Percentiles rank a stretch among this genome's conserved stretches.
phyloP scores from a whole-genome alignment of 352 stramenopile species.

The Globisporangium megalacanthum region DNA sequence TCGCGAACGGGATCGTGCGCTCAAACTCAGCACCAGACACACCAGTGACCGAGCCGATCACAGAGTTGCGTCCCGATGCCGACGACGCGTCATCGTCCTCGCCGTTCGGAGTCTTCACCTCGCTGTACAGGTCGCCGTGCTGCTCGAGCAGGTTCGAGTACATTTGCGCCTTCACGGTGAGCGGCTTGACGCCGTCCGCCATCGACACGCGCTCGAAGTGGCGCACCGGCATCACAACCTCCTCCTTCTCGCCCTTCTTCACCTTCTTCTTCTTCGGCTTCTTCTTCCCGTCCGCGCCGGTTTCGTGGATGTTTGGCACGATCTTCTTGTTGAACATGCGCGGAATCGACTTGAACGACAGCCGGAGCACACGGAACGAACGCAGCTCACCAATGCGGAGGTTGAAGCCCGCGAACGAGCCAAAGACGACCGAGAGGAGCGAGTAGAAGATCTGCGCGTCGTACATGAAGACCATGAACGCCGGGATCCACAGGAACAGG shows the following conservation, averaged over 20 bases:
- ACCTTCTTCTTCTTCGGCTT: slow-evolving; percentile 70
- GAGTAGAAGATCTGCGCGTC: slow-evolving; percentile 86
- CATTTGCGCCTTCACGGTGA: slow-evolving; percentile 82
- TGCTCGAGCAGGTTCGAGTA: slow-evolving; percentile 75
- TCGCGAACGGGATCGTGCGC: slow-evolving; percentile 80
- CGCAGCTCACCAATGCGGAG: slow-evolving; percentile 78
- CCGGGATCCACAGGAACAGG: slow-evolving; percentile 75
- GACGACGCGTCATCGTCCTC: slow-evolving; percentile 53
- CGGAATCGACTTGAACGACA: slow-evolving; percentile 85
- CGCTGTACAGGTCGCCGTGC: slow-evolving; percentile 48
- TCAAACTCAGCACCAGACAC: slow-evolving; percentile 80
- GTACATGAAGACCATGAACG: slow-evolving; percentile 85
- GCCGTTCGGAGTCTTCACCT: slow-evolving; percentile 56
- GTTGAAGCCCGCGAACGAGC: slow-evolving; percentile 82
- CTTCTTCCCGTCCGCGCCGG: slow-evolving; percentile 40
- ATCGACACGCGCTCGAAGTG: slow-evolving; percentile 82
- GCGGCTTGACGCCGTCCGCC: slow-evolving; percentile 68
- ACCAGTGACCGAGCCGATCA: slow-evolving; percentile 66
- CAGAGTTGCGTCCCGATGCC: slow-evolving; percentile 35
- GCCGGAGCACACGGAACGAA: slow-evolving; percentile 76
- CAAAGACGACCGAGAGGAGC: slow-evolving; percentile 69
- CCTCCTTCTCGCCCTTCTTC: slow-evolving; percentile 68
- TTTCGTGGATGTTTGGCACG: slow-evolving; percentile 79
- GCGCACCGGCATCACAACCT: slow-evolving; percentile 55
- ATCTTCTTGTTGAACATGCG: slow-evolving; percentile 88